Conservation (phyloP, 2,329 filamentous ascomycete genomes). For the Beauveria rudraprayagi region DNA sequence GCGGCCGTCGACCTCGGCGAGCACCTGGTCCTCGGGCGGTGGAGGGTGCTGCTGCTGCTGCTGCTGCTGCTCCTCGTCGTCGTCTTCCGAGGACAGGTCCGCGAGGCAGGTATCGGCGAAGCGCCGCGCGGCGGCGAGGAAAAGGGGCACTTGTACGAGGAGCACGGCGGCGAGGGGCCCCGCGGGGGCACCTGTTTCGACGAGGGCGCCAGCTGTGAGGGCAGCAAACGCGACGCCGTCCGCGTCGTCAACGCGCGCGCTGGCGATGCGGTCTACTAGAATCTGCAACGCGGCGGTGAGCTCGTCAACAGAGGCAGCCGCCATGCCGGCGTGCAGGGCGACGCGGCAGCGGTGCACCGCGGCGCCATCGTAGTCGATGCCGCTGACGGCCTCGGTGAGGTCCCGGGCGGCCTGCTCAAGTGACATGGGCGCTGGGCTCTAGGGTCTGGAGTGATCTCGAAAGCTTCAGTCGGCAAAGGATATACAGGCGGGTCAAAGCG, state of each 20-base stretch:
- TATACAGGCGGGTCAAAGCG: background rate
- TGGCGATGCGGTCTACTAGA: background rate
- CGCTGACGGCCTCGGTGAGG: conserved; percentile 3
- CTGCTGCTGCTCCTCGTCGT: background rate
- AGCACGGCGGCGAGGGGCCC: background rate
- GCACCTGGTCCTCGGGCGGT: background rate
- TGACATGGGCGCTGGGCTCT: background rate
- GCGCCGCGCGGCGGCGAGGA: background rate
- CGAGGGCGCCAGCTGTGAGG: conserved; percentile 3
- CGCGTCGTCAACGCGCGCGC: background rate
- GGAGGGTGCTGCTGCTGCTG: background rate
- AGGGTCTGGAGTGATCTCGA: background rate
- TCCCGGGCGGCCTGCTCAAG: conserved; percentile 9
- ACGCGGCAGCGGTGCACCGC: conserved; percentile 5
- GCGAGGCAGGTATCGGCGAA: conserved; percentile 2
- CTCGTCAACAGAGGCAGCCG: background rate
- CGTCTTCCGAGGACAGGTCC: background rate
- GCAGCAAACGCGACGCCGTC: conserved; percentile 5
- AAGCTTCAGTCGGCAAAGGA: background rate
- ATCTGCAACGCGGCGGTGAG: background rate
- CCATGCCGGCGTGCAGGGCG: conserved; percentile 3
- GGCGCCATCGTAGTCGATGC: conserved; percentile 9
- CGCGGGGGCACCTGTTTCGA: conserved; percentile 1
- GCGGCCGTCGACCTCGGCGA: background rate
- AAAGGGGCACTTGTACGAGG: background rate